Percentiles rank a stretch among this genome's conserved stretches.
These are phyloP conservation scores for Imleria badia DNA, from an alignment of 768 basidiomycete genomes.

Conservation along the genomic window DNA sequence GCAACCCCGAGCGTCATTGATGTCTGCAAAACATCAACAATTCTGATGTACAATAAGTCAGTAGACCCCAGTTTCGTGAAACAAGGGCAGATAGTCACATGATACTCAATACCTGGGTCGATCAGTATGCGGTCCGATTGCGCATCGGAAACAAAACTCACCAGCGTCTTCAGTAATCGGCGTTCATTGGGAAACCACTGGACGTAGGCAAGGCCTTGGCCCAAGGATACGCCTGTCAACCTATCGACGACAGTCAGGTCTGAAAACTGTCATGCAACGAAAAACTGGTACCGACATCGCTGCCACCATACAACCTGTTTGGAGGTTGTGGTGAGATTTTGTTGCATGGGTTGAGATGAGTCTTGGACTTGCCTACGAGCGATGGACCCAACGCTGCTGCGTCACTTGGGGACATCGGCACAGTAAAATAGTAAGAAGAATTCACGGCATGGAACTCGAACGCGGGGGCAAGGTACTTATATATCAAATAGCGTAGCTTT, in stretches of 20 bases:
- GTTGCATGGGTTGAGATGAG: too few relatives aligned
- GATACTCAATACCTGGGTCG: not conserved
- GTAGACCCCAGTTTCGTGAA: not conserved
- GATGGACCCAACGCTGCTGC: too few relatives aligned
- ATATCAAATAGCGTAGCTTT: too few relatives aligned
- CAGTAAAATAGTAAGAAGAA: too few relatives aligned
- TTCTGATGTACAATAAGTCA: not conserved
- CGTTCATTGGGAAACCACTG: slow-evolving; percentile 4
- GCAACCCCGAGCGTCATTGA: not conserved
- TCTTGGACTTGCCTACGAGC: not conserved
- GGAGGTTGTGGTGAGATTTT: not conserved
- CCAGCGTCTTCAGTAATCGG: not conserved
- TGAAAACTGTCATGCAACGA: not conserved
- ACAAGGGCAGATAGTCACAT: not conserved
- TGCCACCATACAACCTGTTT: not conserved
- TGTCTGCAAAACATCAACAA: not conserved
- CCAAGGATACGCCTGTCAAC: slow-evolving; percentile 1
- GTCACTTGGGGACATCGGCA: too few relatives aligned
- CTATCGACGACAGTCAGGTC: not conserved
- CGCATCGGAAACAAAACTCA: not conserved
- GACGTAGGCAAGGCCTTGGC: not conserved
- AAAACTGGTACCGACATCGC: not conserved
- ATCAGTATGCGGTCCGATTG: not conserved
- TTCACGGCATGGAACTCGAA: too few relatives aligned
- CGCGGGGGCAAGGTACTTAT: too few relatives aligned